Conservation (phyloP, 75 land plant species). For the Cunninghamia lanceolata region DNA sequence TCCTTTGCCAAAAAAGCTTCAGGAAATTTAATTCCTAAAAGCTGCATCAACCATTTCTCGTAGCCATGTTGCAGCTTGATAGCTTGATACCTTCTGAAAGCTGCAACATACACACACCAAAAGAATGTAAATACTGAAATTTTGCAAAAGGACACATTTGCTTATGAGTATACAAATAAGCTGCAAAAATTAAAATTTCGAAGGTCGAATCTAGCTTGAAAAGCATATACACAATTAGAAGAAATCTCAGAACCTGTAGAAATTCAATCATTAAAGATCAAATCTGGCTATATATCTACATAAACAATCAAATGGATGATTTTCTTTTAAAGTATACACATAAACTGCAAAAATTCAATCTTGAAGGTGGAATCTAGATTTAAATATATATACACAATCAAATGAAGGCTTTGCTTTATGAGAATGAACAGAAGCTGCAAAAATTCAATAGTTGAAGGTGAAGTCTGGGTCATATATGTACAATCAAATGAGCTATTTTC, state of each 20-base stretch:
- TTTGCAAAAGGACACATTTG: neutral
- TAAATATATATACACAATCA: neutral
- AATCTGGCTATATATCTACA: neutral
- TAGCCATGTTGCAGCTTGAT: slow-evolving; percentile 71
- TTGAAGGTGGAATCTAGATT: neutral
- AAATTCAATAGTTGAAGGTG: neutral
- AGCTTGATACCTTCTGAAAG: slow-evolving; percentile 69
- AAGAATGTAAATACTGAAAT: neutral
- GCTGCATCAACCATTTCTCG: slow-evolving; percentile 61
- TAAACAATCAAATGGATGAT: neutral
- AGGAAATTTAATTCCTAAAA: slow-evolving; percentile 13
- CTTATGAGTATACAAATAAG: neutral
- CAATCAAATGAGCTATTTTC: neutral
- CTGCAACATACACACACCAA: slow-evolving; percentile 27
- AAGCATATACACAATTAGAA: neutral
- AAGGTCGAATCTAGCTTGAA: neutral
- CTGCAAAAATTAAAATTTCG: neutral
- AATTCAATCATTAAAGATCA: neutral
- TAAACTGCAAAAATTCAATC: neutral
- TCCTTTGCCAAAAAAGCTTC: neutral
- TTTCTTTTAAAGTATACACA: neutral
- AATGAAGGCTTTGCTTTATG: neutral
- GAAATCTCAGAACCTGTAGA: neutral
- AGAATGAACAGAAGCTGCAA: neutral
- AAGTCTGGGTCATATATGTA: neutral